Conservation (phyloP, 768 basidiomycete species). For the Rhodotorula sphaerocarpa region DNA sequence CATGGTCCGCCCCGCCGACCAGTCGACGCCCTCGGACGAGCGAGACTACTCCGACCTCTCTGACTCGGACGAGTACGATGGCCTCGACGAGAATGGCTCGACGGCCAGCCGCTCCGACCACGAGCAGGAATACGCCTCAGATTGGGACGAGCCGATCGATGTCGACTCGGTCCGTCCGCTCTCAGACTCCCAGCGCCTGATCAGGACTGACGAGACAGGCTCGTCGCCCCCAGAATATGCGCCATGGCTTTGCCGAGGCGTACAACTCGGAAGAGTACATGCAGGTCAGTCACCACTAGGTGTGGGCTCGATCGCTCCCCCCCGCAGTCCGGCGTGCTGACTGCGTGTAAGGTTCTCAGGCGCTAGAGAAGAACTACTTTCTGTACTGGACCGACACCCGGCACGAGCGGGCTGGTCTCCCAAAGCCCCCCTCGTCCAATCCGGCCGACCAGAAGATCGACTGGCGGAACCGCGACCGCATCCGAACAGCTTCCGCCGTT, state of each 20-base stretch:
- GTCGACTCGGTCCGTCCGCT: slow-evolving; percentile 16
- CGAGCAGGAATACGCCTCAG: slow-evolving; percentile 5
- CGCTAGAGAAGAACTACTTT: slow-evolving; percentile 39
- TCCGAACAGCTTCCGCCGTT: slow-evolving; percentile 82
- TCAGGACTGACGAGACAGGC: background rate
- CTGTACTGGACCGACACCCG: slow-evolving; percentile 39
- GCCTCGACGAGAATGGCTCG: slow-evolving; percentile 5
- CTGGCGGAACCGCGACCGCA: slow-evolving; percentile 91
- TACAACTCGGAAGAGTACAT: slow-evolving; percentile 35
- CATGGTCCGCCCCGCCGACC: background rate
- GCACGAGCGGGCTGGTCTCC: slow-evolving; percentile 31
- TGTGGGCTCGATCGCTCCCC: background rate
- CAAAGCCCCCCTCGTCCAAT: slow-evolving; percentile 31
- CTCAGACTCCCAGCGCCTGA: background rate
- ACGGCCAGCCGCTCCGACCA: slow-evolving; percentile 3
- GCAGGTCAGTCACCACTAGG: slow-evolving; percentile 3
- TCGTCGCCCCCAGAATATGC: slow-evolving; percentile 20
- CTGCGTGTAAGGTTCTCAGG: background rate
- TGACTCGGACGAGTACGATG: slow-evolving; percentile 29
- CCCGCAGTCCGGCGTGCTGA: background rate
- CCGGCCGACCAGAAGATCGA: slow-evolving; percentile 57
- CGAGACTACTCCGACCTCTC: slow-evolving; percentile 14
- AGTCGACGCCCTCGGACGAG: background rate
- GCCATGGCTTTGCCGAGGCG: slow-evolving; percentile 35
- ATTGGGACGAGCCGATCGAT: slow-evolving; percentile 24